These are phyloP conservation scores for Danielozyma ontarioensis DNA, from an alignment of 805 yeast species.

Conservation along the genomic window DNA sequence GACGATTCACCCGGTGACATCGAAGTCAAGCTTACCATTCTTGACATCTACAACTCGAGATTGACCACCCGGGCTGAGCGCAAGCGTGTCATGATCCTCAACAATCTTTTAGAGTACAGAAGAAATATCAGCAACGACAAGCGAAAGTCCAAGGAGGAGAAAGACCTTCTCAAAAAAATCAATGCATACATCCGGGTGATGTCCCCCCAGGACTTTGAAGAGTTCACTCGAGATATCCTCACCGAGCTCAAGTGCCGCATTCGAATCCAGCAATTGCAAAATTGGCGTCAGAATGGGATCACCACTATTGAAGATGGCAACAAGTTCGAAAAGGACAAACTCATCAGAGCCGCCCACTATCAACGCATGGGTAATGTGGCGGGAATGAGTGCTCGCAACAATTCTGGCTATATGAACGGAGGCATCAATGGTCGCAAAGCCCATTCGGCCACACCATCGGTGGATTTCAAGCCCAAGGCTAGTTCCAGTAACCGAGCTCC, in stretches of 20 bases:
- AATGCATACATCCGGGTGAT: conserved; percentile 80
- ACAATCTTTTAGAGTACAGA: conserved; percentile 78
- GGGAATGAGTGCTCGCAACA: conserved; percentile 16
- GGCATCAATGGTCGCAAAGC: not conserved
- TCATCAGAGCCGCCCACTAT: conserved; percentile 56
- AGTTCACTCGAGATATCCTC: conserved; percentile 65
- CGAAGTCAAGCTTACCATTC: conserved; percentile 78
- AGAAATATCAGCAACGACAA: conserved; percentile 79
- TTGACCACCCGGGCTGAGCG: conserved; percentile 90
- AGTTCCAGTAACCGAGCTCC: conserved; percentile 43
- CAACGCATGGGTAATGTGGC: conserved; percentile 49
- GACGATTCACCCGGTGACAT: conserved; percentile 88
- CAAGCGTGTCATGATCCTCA: conserved; percentile 73
- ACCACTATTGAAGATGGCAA: conserved; percentile 77
- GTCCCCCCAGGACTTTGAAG: conserved; percentile 75
- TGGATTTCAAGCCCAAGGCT: conserved; percentile 38
- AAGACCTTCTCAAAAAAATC: conserved; percentile 68
- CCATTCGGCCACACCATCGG: not conserved
- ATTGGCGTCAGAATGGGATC: conserved; percentile 88
- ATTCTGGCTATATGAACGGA: not conserved
- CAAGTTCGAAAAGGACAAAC: conserved; percentile 85
- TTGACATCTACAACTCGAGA: conserved; percentile 86
- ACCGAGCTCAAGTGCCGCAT: conserved; percentile 75
- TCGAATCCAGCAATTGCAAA: conserved; percentile 85
- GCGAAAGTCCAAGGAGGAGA: conserved; percentile 81